Conservation (phyloP, 768 basidiomycete species). For the Podaxis pistillaris region DNA sequence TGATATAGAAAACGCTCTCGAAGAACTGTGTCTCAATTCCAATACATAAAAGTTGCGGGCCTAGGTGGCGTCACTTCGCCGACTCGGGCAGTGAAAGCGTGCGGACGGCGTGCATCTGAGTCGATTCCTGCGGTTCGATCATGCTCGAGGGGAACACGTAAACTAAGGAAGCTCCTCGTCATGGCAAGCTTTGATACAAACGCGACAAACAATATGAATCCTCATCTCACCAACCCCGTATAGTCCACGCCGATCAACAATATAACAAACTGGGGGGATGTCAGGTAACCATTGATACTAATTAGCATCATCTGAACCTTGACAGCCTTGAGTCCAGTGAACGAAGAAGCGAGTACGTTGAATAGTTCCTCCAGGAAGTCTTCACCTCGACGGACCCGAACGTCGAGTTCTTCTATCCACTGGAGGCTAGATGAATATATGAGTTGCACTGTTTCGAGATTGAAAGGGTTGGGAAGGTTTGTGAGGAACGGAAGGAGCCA, state of each 20-base stretch:
- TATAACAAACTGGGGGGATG: neutral
- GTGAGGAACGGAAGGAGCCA: slow-evolving; percentile 3
- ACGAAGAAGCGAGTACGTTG: neutral
- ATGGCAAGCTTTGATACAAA: neutral
- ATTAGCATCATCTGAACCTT: neutral
- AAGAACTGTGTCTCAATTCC: no score
- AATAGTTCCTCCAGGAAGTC: neutral
- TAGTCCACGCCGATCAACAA: neutral
- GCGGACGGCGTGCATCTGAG: no score
- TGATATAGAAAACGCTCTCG: no score
- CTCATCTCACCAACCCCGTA: neutral
- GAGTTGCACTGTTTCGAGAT: neutral
- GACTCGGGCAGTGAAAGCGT: no score
- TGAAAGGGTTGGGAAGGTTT: neutral
- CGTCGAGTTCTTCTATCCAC: neutral
- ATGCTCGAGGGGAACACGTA: no score
- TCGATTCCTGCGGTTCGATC: no score
- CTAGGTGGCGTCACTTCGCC: no score
- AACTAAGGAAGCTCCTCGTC: neutral
- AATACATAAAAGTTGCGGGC: no score
- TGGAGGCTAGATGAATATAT: neutral
- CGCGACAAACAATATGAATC: neutral
- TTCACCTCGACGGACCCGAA: neutral
- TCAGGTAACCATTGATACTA: neutral
- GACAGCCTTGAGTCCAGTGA: neutral